Base-by-base conservation (phyloP, 2,329 filamentous ascomycete genomes). In the Pochonia chlamydosporia region DNA sequence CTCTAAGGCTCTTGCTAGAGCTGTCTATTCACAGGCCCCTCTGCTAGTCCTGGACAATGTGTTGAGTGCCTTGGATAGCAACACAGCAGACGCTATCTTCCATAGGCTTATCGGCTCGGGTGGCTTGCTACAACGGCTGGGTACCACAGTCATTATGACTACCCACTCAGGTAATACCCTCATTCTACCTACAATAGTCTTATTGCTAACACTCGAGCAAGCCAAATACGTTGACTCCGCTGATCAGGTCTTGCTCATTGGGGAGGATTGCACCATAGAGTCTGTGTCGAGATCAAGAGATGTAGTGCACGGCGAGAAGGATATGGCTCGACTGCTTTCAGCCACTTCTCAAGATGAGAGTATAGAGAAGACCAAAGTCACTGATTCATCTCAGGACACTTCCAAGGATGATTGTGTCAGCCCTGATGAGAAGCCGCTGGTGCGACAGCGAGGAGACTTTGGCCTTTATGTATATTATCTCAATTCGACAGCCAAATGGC, bases 1-100 rank as follows among this genome's bases (percentile, higher is more conserved):
- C n/a, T 37, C n/a, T 5, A 18, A 51, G 54, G 63, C 65, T 23
- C 55, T 74, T 5, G 71, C 71, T 3, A 59, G 71, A 10, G 70
- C 71, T 2, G 50, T 74, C 1, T 75, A 70, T 54, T 59, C 63
- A 13, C 51, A 60, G 16, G 57, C 55, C 11, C 49, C 63, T 6
- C 53, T 72, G 9, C 40, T 71, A 10, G 33, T 52, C 6, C 40
- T 52, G 13, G 49, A 52, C 31, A 48, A 52, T 16, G 44, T 48
- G 16, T 42, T 47, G 21, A 31, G 23, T 11, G 24, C 44, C 20
- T 33, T 49, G 2, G 44, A 52, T 33, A 36, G 26, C 8, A 20
- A 14, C 24, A 52, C 50, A n/a, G 43, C 50, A 5, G 39, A 35
- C 7, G 36, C 25, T 11, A 30, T 47, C 1, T 45, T 52, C 13